Evolutionary conservation across 2,329 filamentous ascomycete genomes (phyloP).

Genomic region (Hymenoscyphus albidus): DNA sequence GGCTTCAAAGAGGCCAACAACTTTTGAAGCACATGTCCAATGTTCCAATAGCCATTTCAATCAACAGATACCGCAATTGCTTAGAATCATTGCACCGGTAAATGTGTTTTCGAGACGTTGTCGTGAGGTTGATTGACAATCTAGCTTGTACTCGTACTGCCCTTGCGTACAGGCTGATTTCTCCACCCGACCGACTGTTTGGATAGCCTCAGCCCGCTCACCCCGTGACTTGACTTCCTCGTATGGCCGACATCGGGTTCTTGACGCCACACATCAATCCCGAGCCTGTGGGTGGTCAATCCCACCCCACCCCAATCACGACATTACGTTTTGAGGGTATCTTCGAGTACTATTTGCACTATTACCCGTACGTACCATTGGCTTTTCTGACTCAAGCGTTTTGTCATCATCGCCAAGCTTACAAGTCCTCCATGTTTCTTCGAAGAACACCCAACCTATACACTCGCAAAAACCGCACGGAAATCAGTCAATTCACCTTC

Average conservation of each 20-base stretch:
- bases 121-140: not conserved
- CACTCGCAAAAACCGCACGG: not conserved
- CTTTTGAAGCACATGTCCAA: not conserved
- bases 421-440: not conserved
- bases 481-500: not conserved
- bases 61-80: not conserved
- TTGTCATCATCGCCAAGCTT: not conserved
- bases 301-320: not conserved
- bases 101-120: not conserved
- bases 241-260: not conserved
- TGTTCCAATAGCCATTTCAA: slow-evolving; percentile 1
- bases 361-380: not conserved
- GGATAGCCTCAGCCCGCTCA: not conserved
- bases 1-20: slow-evolving; percentile 8
- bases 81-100: not conserved
- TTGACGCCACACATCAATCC: not conserved
- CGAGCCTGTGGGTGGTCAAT: too few relatives aligned
- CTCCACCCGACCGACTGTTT: not conserved
- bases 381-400: not conserved
- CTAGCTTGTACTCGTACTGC: too few relatives aligned
- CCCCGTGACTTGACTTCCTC: not conserved
- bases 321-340: not conserved
- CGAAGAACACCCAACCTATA: not conserved
- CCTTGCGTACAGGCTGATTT: too few relatives aligned
- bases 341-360: not conserved